Conservation (phyloP, 371 early-diverging fungal genomes). For the Apophysomyces variabilis region DNA sequence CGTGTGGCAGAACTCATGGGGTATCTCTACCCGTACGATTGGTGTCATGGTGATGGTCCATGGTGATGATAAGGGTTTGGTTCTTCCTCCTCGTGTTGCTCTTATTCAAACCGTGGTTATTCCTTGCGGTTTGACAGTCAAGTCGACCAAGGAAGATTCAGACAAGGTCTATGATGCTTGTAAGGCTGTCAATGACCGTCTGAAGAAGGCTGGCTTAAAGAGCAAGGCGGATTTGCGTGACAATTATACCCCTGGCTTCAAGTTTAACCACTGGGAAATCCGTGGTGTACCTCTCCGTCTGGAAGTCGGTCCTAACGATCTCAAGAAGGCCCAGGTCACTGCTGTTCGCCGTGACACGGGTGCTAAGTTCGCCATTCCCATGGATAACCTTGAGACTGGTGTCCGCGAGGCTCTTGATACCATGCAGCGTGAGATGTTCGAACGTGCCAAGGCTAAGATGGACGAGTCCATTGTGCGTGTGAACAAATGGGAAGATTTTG, state of each 20-base stretch:
- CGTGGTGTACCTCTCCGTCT: conserved; percentile 98
- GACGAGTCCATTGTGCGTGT: conserved; percentile 82
- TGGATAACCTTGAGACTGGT: conserved; percentile 65
- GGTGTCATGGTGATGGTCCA: conserved; percentile 99
- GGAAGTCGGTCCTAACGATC: conserved; percentile 98
- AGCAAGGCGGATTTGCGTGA: conserved; percentile 91
- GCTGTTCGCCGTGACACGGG: conserved; percentile 92
- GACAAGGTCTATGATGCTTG: conserved; percentile 68
- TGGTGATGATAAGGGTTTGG: conserved; percentile 99
- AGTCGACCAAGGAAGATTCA: conserved; percentile 78
- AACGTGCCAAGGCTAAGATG: conserved; percentile 82
- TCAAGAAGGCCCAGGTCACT: conserved; percentile 81
- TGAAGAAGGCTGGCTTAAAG: conserved; percentile 86
- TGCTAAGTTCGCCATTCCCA: conserved; percentile 67
- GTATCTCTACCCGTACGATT: conserved; percentile 98
- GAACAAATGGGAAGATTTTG: conserved; percentile 92
- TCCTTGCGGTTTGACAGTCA: conserved; percentile 96
- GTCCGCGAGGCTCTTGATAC: conserved; percentile 73
- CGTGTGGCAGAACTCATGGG: conserved; percentile 99
- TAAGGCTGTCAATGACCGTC: conserved; percentile 68
- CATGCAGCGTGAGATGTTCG: conserved; percentile 95
- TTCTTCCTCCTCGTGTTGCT: conserved; percentile 98
- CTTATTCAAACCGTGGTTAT: conserved; percentile 93
- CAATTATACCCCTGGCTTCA: conserved; percentile 97
- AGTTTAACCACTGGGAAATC: conserved; percentile 99